Base-by-base conservation (phyloP, 805 yeast genomes). In the Candida hungchunana region DNA sequence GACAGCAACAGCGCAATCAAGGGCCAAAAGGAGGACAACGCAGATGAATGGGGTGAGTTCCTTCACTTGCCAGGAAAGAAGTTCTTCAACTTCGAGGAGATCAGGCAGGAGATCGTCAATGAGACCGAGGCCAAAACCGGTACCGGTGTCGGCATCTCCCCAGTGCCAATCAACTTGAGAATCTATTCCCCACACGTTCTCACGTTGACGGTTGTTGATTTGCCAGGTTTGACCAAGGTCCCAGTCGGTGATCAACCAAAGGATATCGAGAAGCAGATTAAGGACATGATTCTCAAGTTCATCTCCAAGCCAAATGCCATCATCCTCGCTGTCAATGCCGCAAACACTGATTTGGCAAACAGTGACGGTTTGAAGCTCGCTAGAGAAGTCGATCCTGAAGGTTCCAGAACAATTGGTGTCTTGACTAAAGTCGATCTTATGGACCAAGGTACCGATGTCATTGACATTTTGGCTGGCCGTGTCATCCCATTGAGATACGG, bases 241-340 rank as follows among this genome's bases (percentile, higher is more conserved):
- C 98, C 98, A 4, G 96, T 93, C 37, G 98, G 98, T 32, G 98
- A 93, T 64, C 98, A 93, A 64, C 98, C 98, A 37, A 82, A 84
- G 53, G 98, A 93, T 62, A 93, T 93, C 48, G 98, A 93, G 66
- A 78, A 74, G 47, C 97, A 87, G 64, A 93, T 93, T 54, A 80
- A 88, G 56, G 95, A 88, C 46, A 82, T 93, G 87, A 70, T 93
- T 31, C 71, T 93, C 73, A 89, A 88, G 62, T 93, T 82, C 58
- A 89, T 93, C 47, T 82, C 96, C 18, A 88, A 88, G 54, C 97
- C 97, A 39, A 90, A 93, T 55, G 95, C 97, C 43, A 85, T 93
- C 47, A 82, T 93, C 41, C 70, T 93, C 37, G 90, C 97, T 1
- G 97, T 93, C 19, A 89, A 95, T 39, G 94, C 94, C 5, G 95